Evolutionary conservation across 129 eudicot species (phyloP).

Genomic region (Ambrosia artemisiifolia): DNA sequence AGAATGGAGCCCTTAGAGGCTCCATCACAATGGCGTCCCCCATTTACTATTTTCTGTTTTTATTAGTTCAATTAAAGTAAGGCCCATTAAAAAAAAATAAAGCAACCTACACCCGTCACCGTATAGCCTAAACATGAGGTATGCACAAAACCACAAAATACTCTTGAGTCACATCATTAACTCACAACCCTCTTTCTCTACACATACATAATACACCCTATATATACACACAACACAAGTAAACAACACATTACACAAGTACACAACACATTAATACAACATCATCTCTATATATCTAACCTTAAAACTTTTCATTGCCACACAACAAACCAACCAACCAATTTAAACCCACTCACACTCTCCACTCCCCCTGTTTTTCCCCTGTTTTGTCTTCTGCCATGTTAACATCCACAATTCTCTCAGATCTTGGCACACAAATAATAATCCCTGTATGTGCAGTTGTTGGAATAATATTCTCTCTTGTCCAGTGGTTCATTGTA

Average conservation of each 20-base stretch:
- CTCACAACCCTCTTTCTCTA: background rate
- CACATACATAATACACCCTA: background rate
- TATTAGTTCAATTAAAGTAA: too few relatives aligned
- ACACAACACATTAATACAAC: slow-evolving; percentile 4
- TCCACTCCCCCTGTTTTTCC: background rate
- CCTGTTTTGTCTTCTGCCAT: slow-evolving; percentile 13
- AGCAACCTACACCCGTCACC: too few relatives aligned
- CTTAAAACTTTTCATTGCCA: slow-evolving; percentile 6
- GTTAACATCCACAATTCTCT: slow-evolving; percentile 36
- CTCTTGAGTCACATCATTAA: slow-evolving; percentile 14
- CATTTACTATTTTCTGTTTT: too few relatives aligned
- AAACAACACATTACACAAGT: background rate
- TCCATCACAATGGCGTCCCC: too few relatives aligned
- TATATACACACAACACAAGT: background rate
- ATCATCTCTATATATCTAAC: slow-evolving; percentile 8
- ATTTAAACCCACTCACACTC: slow-evolving; percentile 12
- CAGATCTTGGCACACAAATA: slow-evolving; percentile 58
- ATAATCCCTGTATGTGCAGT: slow-evolving; percentile 61
- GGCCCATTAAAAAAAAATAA: too few relatives aligned
- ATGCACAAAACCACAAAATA: background rate
- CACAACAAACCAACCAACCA: background rate
- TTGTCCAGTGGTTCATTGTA: slow-evolving; percentile 59
- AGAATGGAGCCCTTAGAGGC: too few relatives aligned
- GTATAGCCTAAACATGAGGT: too few relatives aligned
- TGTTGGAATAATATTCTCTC: slow-evolving; percentile 59